phyloP scores from a whole-genome alignment of 108 stramenopile species.

The Skeletonema grethae region DNA sequence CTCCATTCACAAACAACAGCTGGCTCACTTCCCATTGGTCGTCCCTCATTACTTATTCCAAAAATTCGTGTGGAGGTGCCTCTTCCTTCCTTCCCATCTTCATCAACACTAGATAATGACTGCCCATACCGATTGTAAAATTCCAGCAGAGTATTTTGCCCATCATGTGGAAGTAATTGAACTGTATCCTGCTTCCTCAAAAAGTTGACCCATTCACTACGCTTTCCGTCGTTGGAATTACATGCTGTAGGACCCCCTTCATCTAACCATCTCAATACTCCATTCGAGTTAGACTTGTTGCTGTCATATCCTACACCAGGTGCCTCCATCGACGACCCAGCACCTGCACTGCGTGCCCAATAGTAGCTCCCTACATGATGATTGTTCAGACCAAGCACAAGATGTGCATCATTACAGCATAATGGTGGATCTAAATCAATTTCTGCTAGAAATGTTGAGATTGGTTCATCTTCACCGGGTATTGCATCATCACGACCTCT shows the following conservation, averaged over 20 bases:
- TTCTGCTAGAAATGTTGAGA: constrained; percentile 54
- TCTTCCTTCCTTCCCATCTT: not conserved
- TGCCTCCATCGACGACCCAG: constrained; percentile 68
- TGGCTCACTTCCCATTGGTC: constrained; percentile 58
- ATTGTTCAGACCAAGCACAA: constrained; percentile 76
- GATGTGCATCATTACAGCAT: constrained; percentile 23
- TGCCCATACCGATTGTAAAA: constrained; percentile 18
- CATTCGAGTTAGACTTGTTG: not conserved
- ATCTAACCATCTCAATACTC: constrained; percentile 45
- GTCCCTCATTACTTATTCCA: constrained; percentile 40
- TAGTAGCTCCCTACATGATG: constrained; percentile 84
- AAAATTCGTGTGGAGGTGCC: constrained; percentile 26
- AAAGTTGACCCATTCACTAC: constrained; percentile 81
- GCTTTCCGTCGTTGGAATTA: constrained; percentile 83
- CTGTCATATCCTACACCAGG: constrained; percentile 59
- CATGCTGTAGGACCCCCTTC: constrained; percentile 43
- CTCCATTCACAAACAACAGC: constrained; percentile 57
- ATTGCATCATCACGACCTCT: constrained; percentile 41
- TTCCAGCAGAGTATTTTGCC: constrained; percentile 26
- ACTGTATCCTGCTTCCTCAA: constrained; percentile 64
- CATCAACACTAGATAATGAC: not conserved
- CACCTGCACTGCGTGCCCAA: constrained; percentile 76
- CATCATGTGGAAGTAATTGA: constrained; percentile 66
- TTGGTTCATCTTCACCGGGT: constrained; percentile 38
- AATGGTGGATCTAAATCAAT: constrained; percentile 40